These are phyloP conservation scores for Trichoderma lentiforme DNA, from an alignment of 2,329 filamentous ascomycete species.

Conservation along the genomic window DNA sequence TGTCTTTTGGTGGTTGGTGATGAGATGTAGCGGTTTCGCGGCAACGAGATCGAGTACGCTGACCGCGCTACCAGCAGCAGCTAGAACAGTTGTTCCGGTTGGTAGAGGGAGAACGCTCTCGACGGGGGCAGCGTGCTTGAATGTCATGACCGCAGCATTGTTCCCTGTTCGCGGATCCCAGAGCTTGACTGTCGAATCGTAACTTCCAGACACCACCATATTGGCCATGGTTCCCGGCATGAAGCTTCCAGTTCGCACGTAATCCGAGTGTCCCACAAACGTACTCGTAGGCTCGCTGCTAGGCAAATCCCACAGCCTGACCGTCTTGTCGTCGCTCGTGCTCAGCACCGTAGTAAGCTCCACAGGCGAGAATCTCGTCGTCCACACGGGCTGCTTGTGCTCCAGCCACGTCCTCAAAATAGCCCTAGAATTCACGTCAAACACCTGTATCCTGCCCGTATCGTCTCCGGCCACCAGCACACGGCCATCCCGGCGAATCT, in stretches of 20 bases:
- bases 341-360: slow-evolving; percentile 84
- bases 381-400: slow-evolving; percentile 92
- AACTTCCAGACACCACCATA: slow-evolving; percentile 84
- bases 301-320: slow-evolving; percentile 90
- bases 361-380: slow-evolving; percentile 85
- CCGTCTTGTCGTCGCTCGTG: slow-evolving; percentile 87
- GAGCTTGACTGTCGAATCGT: slow-evolving; percentile 87
- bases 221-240: slow-evolving; percentile 72
- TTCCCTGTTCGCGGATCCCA: slow-evolving; percentile 83
- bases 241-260: slow-evolving; percentile 83
- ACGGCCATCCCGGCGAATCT: slow-evolving; percentile 82
- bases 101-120: slow-evolving; percentile 86
- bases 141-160: slow-evolving; percentile 74
- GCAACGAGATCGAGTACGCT: slow-evolving; percentile 91
- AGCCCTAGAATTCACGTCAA: slow-evolving; percentile 81
- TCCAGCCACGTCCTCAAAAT: slow-evolving; percentile 94
- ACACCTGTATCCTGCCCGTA: slow-evolving; percentile 88
- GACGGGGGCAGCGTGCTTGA: slow-evolving; percentile 87
- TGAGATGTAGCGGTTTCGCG: slow-evolving; percentile 78
- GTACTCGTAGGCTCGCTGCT: slow-evolving; percentile 71
- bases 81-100: slow-evolving; percentile 80
- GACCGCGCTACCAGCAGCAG: slow-evolving; percentile 80
- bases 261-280: slow-evolving; percentile 86
- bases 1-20: slow-evolving; percentile 96
- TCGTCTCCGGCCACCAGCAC: slow-evolving; percentile 91